Percentiles rank a stretch among this genome's conserved stretches.
phyloP scores from a whole-genome alignment of 1,284 basidiomycete genomes.

The Ceratobasidium sp. region DNA sequence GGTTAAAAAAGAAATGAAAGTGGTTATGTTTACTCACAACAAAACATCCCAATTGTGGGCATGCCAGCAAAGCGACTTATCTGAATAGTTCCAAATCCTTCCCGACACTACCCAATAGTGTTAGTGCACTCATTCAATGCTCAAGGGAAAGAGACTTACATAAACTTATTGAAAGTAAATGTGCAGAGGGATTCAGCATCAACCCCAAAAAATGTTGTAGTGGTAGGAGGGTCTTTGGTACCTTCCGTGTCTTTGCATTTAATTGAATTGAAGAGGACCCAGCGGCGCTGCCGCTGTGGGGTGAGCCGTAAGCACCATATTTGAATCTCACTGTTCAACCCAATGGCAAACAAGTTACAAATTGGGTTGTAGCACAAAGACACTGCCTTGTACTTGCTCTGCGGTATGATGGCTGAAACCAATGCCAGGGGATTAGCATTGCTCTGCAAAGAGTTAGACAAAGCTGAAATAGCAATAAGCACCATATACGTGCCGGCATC shows the following conservation, averaged over 20 bases:
- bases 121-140: neutral
- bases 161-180: neutral
- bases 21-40: neutral
- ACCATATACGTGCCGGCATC: no score
- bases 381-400: neutral
- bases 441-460: no score
- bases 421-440: neutral
- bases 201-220: neutral
- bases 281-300: neutral
- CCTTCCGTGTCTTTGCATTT: neutral
- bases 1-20: neutral
- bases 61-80: neutral
- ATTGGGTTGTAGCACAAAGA: neutral
- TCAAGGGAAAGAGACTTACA: neutral
- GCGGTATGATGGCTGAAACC: neutral
- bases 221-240: neutral
- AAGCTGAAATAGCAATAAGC: no score
- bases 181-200: neutral
- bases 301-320: neutral
- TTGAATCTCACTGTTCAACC: neutral
- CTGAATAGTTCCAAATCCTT: neutral
- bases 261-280: neutral
- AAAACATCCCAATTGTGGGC: neutral
- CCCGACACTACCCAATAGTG: neutral
- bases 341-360: neutral